Conservation (phyloP, 768 basidiomycete species). For the Tylopilus balloui region DNA sequence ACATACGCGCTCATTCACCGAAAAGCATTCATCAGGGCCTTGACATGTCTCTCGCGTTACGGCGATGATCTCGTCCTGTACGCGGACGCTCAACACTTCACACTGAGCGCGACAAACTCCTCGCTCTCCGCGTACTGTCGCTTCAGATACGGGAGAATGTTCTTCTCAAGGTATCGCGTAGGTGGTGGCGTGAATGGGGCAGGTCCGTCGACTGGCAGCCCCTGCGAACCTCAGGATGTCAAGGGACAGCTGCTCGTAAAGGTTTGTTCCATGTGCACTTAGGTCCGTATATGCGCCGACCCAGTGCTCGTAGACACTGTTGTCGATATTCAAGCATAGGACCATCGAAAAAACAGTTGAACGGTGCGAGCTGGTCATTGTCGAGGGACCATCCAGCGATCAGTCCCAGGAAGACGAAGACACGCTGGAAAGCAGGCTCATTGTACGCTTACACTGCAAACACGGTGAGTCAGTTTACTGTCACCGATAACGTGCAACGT, state of each 20-base stretch:
- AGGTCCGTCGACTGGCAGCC: slow-evolving; percentile 10
- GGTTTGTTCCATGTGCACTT: slow-evolving; percentile 35
- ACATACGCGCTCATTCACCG: slow-evolving; percentile 23
- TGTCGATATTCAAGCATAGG: slow-evolving; percentile 70
- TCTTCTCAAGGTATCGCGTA: slow-evolving; percentile 66
- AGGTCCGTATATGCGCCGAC: slow-evolving; percentile 1
- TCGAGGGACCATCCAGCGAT: slow-evolving; percentile 44
- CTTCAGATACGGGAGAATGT: slow-evolving; percentile 62
- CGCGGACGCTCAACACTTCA: slow-evolving; percentile 55
- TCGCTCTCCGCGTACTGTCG: slow-evolving; percentile 80
- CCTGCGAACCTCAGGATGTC: slow-evolving; percentile 41
- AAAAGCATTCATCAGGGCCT: slow-evolving; percentile 68
- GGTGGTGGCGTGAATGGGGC: slow-evolving; percentile 19
- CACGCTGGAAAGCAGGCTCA: slow-evolving; percentile 64
- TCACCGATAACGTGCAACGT: slow-evolving; percentile 1
- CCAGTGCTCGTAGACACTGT: slow-evolving; percentile 46
- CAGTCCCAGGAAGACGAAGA: slow-evolving; percentile 42
- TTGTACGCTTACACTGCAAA: slow-evolving; percentile 76
- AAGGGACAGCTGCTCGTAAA: slow-evolving; percentile 69
- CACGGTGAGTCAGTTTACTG: slow-evolving; percentile 48
- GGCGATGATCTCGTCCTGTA: slow-evolving; percentile 76
- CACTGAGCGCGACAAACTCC: slow-evolving; percentile 72
- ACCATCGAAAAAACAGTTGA: slow-evolving; percentile 76
- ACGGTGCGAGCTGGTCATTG: slow-evolving; percentile 67
- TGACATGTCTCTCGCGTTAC: slow-evolving; percentile 75